phyloP scores from a whole-genome alignment of 1,284 basidiomycete species.

The Nidula niveotomentosa region DNA sequence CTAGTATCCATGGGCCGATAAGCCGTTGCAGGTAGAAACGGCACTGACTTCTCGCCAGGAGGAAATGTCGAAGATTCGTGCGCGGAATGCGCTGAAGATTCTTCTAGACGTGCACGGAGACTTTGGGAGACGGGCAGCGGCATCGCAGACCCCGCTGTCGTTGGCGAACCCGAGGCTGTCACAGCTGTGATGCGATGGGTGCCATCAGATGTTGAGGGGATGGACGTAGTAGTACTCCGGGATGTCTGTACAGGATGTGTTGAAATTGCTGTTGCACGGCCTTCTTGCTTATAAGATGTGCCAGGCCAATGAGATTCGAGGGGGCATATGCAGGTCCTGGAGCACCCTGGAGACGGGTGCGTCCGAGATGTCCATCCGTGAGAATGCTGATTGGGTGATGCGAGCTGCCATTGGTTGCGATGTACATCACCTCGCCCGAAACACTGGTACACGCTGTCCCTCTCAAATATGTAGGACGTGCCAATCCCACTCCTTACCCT shows the following conservation, averaged over 20 bases:
- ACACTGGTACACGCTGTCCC: no score
- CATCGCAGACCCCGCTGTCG: slow-evolving; percentile 33
- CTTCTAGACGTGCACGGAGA: slow-evolving; percentile 83
- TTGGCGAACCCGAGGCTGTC: slow-evolving; percentile 37
- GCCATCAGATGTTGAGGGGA: slow-evolving; percentile 9
- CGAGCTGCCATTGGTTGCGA: slow-evolving; percentile 30
- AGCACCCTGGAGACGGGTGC: slow-evolving; percentile 16
- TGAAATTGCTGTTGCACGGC: no score
- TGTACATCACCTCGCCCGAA: no score
- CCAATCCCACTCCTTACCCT: slow-evolving; percentile 14
- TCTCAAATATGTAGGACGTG: no score
- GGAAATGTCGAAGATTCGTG: slow-evolving; percentile 85
- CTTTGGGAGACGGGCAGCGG: slow-evolving; percentile 61
- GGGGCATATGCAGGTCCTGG: slow-evolving; percentile 21
- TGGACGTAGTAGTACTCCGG: slow-evolving; percentile 12
- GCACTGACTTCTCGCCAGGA: slow-evolving; percentile 71
- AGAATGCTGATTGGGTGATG: slow-evolving; percentile 30
- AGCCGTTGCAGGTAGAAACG: slow-evolving; percentile 64
- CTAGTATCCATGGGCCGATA: slow-evolving; percentile 78
- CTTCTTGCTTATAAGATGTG: slow-evolving; percentile 1
- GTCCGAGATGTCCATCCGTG: slow-evolving; percentile 34
- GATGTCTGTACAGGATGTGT: slow-evolving; percentile 1
- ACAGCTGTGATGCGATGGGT: slow-evolving; percentile 13
- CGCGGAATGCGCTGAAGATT: slow-evolving; percentile 92
- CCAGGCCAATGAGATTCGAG: slow-evolving; percentile 15